Evolutionary conservation across 73 alveolate species (phyloP).

Genomic region (Paramecium caudatum): DNA sequence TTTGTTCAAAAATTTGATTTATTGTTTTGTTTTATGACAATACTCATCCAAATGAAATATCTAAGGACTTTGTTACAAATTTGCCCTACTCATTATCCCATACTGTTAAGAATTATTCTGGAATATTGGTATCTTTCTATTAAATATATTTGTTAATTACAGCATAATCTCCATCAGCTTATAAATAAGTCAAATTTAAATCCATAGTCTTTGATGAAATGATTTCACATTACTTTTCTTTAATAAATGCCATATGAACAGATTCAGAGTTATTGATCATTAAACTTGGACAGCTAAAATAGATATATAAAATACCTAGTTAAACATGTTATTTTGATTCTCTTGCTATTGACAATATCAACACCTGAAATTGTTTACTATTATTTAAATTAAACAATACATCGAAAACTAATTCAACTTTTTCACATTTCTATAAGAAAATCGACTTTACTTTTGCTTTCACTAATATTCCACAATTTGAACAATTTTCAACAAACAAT

Average conservation of each 20-base stretch:
- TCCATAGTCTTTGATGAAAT: slow-evolving; percentile 68
- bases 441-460: slow-evolving; percentile 49
- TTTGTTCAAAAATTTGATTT: neutral
- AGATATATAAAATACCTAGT: neutral
- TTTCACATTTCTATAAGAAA: slow-evolving; percentile 37
- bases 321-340: neutral
- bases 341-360: neutral
- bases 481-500: slow-evolving; percentile 5
- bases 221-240: slow-evolving; percentile 3
- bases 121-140: slow-evolving; percentile 53
- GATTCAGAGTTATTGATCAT: slow-evolving; percentile 45
- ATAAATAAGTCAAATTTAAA: slow-evolving; percentile 17
- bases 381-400: neutral
- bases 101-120: slow-evolving; percentile 29
- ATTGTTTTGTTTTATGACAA: neutral
- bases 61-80: slow-evolving; percentile 57
- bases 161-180: slow-evolving; percentile 60
- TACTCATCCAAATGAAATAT: slow-evolving; percentile 52
- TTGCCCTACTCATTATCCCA: neutral
- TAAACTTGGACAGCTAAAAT: slow-evolving; percentile 60
- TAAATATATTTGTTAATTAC: neutral
- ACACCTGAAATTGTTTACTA: slow-evolving; percentile 48
- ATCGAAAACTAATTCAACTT: slow-evolving; percentile 34
- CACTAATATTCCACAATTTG: slow-evolving; percentile 4
- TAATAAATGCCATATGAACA: slow-evolving; percentile 19